phyloP scores from a whole-genome alignment of 1,139 yeast genomes.

The Pichia sp. region DNA sequence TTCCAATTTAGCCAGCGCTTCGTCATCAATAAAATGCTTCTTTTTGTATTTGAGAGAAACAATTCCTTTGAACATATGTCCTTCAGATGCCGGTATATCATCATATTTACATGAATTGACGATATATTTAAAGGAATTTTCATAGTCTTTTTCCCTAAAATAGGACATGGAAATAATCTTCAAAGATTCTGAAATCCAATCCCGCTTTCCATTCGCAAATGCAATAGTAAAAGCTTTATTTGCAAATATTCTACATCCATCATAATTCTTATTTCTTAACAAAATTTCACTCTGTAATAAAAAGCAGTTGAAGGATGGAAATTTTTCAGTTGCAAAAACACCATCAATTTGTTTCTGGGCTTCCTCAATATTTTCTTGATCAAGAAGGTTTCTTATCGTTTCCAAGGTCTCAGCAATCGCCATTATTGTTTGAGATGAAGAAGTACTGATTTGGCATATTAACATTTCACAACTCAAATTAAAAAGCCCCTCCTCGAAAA shows the following conservation, averaged over 20 bases:
- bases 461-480: no score
- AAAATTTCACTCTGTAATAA: constrained; percentile 27
- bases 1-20: constrained; percentile 5
- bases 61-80: constrained; percentile 45
- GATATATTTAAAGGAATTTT: constrained; percentile 42
- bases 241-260: constrained; percentile 45
- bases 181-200: constrained; percentile 49
- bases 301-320: constrained; percentile 33
- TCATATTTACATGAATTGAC: constrained; percentile 38
- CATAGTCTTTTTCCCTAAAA: constrained; percentile 33
- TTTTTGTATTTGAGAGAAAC: constrained; percentile 28
- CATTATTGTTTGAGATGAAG: constrained; percentile 22
- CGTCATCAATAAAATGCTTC: constrained; percentile 3
- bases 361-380: constrained; percentile 27
- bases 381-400: constrained; percentile 28
- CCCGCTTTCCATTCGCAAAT: constrained; percentile 38
- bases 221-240: constrained; percentile 51
- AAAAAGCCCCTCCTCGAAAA: no score
- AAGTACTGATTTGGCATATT: no score
- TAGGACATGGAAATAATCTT: constrained; percentile 49
- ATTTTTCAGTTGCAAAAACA: constrained; percentile 20
- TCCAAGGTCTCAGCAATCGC: constrained; percentile 32
- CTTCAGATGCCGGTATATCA: constrained; percentile 31
- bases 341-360: constrained; percentile 30
- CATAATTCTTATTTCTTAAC: constrained; percentile 43